These are phyloP conservation scores for Mycena haematopus DNA, from an alignment of 768 basidiomycete genomes.

Conservation along the genomic window DNA sequence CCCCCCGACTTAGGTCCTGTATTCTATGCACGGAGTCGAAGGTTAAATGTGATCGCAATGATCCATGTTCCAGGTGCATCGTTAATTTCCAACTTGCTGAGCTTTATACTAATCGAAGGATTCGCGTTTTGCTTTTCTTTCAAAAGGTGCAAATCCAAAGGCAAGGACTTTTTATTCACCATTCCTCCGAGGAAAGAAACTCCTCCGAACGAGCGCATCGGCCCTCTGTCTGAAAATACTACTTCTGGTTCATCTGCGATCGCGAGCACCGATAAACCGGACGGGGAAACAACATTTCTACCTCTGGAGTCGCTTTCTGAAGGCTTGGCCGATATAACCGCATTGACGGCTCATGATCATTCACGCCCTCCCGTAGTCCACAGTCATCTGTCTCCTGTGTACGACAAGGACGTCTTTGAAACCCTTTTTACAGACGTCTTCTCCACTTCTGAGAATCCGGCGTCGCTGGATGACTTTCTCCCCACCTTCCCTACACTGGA, in stretches of 20 bases:
- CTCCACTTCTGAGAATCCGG: constrained; percentile 27
- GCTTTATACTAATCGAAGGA: no score
- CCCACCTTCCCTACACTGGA: constrained; percentile 16
- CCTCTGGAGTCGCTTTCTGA: constrained; percentile 7
- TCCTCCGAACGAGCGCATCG: constrained; percentile 27
- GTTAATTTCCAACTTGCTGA: no score
- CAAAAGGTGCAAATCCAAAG: constrained; percentile 44
- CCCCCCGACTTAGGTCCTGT: constrained; percentile 62
- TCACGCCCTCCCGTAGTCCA: constrained; percentile 34
- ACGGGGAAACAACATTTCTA: not conserved
- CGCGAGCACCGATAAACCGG: not conserved
- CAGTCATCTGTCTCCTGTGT: constrained; percentile 47
- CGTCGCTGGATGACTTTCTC: constrained; percentile 10
- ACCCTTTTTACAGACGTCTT: constrained; percentile 52
- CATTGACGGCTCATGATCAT: not conserved
- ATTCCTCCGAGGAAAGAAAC: constrained; percentile 34
- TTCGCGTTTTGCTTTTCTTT: no score
- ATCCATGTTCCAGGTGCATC: constrained; percentile 59
- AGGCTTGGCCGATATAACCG: constrained; percentile 3
- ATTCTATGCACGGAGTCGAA: constrained; percentile 66
- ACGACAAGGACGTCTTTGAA: constrained; percentile 50
- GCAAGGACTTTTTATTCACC: constrained; percentile 58
- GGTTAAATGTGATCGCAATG: constrained; percentile 66
- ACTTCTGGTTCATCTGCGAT: not conserved
- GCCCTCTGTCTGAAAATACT: constrained; percentile 27